Conservation (phyloP, 2,329 filamentous ascomycete genomes). For the Blastomyces silverae region DNA sequence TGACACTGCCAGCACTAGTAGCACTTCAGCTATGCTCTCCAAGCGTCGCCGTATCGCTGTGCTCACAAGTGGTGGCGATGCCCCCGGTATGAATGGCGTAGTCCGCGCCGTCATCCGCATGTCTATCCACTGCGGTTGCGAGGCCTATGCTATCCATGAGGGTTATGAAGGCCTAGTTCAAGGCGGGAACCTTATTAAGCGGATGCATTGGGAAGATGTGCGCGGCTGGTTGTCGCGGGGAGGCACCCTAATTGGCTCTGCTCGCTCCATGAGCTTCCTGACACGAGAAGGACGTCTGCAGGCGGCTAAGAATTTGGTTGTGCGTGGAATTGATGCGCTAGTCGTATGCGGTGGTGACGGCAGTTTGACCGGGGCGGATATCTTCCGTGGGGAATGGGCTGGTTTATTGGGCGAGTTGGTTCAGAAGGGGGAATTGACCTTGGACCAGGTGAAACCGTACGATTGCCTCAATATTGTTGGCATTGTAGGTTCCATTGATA, state of each 20-base stretch:
- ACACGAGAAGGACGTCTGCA: slow-evolving; percentile 74
- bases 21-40: slow-evolving; percentile 15
- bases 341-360: slow-evolving; percentile 97
- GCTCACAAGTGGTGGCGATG: slow-evolving; percentile 92
- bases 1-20: neutral
- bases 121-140: slow-evolving; percentile 75
- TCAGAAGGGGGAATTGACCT: slow-evolving; percentile 60
- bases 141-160: slow-evolving; percentile 77
- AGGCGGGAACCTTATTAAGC: slow-evolving; percentile 78
- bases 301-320: slow-evolving; percentile 90
- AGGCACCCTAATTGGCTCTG: slow-evolving; percentile 92
- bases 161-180: slow-evolving; percentile 93
- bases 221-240: slow-evolving; percentile 90
- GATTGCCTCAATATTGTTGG: slow-evolving; percentile 91
- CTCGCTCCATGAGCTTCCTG: slow-evolving; percentile 86
- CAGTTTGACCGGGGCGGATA: slow-evolving; percentile 89
- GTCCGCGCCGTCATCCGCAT: slow-evolving; percentile 88
- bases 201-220: slow-evolving; percentile 89
- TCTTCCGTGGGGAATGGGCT: slow-evolving; percentile 88
- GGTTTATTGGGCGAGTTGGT: slow-evolving; percentile 80
- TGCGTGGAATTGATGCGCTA: slow-evolving; percentile 87
- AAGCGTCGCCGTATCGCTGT: slow-evolving; percentile 62
- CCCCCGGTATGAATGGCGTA: slow-evolving; percentile 88
- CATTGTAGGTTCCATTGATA: slow-evolving; percentile 94
- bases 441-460: slow-evolving; percentile 67